Evolutionary conservation across 176 grass and related monocot species (phyloP), one percentile per base, ranked within the genome.

Genomic region (Aegilops longissima): DNA sequence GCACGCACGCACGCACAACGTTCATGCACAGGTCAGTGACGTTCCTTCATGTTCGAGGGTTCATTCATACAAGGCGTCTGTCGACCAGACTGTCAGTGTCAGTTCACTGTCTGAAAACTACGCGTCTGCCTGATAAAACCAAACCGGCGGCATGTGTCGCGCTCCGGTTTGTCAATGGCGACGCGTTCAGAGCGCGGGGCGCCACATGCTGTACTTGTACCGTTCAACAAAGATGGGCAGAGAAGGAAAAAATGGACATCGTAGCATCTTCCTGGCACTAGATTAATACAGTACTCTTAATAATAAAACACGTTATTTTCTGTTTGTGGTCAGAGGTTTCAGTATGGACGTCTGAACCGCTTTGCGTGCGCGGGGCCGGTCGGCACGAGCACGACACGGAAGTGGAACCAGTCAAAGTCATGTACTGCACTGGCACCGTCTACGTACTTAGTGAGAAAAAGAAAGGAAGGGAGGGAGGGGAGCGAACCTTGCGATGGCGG

Each of bases 401-500:
- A 3, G 38, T 40, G 30, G 86, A 91, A 85, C 38, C 56, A 23
- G 82, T 91, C 89, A 23, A 81, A 70, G 81, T 42, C 51, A 4
- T 45, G 44, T 3, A 45, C 49, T 52, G 49, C 5, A 52, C 5
- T 17, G 14, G 13, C 5, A 51, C 47, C 47, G 13, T 49, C 45
- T 45, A 13, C 12, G 13, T 51, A 16, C 13, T 51, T 51, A 4
- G 14, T 52, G 49, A 52, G 49, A 16, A 17, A 6, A 6, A 16
- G 0, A 2, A 5, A 16, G 49, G 14, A 4, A 12, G 3, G 13
- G 47, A 13, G 47, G 4, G 1, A 14, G 4, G 40, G 8, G 51
- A 7, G 51, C 5, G 49, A 58, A 98, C 97, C 90, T 96, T 71
- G 92, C 80, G n/a, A 92, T 88, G 70, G 97, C 86, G 21, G 77